These are phyloP conservation scores for Nyssa sinensis DNA, from an alignment of 148 eudicot genomes.

Conservation along the genomic window DNA sequence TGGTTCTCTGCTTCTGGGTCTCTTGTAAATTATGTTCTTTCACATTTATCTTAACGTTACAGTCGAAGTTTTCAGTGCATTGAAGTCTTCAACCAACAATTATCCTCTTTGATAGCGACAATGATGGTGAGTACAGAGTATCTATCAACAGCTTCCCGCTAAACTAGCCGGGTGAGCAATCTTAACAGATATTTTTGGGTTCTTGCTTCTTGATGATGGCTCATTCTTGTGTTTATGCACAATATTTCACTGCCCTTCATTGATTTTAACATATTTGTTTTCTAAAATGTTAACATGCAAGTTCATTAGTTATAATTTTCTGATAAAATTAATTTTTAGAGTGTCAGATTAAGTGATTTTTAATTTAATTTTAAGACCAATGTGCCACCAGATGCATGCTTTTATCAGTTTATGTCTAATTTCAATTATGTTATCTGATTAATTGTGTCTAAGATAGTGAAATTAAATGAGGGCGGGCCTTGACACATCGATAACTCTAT, in stretches of 20 bases:
- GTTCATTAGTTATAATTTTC: neutral
- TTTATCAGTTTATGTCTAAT: too few relatives aligned
- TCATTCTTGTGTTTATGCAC: neutral
- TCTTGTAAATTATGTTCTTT: neutral
- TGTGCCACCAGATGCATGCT: neutral
- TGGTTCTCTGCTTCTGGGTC: too few relatives aligned
- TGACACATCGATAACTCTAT: too few relatives aligned
- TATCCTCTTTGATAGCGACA: neutral
- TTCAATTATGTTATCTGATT: neutral
- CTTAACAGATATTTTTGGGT: neutral
- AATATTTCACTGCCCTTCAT: neutral
- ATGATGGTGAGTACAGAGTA: constrained; percentile 13
- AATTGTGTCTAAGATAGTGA: too few relatives aligned
- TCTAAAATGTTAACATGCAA: neutral
- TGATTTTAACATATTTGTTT: too few relatives aligned
- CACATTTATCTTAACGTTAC: neutral
- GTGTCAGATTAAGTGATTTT: constrained; percentile 4
- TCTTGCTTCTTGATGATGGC: neutral
- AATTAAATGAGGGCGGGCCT: too few relatives aligned
- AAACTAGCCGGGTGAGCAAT: constrained; percentile 8
- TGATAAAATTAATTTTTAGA: neutral
- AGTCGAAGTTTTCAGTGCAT: neutral
- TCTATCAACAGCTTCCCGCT: neutral
- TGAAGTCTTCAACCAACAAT: neutral
- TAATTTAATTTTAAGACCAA: neutral